A percentile compares a stretch with the other conserved stretches of the same genome.
These are phyloP conservation scores for Butyriboletus regius DNA, from an alignment of 1,284 basidiomycete genomes.

Conservation along the genomic window DNA sequence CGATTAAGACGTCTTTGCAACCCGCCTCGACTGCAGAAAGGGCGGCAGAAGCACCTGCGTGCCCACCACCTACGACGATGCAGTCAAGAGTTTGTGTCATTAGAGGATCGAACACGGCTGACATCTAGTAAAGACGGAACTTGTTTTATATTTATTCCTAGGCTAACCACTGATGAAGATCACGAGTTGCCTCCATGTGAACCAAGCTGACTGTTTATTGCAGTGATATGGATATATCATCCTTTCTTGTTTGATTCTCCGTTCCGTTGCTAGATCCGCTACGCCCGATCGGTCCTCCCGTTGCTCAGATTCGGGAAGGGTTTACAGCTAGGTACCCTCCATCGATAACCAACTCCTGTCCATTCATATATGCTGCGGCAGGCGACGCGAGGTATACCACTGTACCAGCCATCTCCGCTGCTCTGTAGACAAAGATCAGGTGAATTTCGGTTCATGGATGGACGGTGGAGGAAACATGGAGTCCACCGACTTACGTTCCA, in stretches of 20 bases:
- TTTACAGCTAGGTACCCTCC: conserved; percentile 70
- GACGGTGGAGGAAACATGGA: background rate
- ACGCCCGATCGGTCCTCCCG: background rate
- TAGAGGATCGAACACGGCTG: background rate
- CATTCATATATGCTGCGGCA: conserved; percentile 65
- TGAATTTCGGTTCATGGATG: background rate
- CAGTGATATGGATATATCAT: background rate
- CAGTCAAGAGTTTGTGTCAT: conserved; percentile 41
- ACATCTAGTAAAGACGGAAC: background rate
- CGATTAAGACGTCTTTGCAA: conserved; percentile 51
- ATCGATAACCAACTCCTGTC: conserved; percentile 67
- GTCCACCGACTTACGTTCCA: conserved; percentile 52
- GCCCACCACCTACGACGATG: conserved; percentile 59
- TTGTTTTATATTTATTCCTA: background rate
- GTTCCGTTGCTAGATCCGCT: background rate
- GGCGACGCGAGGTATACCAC: conserved; percentile 64
- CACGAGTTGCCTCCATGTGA: conserved; percentile 3
- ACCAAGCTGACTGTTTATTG: background rate
- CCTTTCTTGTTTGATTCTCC: background rate
- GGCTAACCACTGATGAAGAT: background rate
- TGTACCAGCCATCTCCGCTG: conserved; percentile 65
- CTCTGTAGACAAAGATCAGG: conserved; percentile 37
- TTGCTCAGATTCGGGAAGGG: conserved; percentile 37
- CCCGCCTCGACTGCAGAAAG: conserved; percentile 53
- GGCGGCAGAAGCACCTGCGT: conserved; percentile 61